Conservation (phyloP, 2,329 filamentous ascomycete species). For the Clarireedia hainanense region DNA sequence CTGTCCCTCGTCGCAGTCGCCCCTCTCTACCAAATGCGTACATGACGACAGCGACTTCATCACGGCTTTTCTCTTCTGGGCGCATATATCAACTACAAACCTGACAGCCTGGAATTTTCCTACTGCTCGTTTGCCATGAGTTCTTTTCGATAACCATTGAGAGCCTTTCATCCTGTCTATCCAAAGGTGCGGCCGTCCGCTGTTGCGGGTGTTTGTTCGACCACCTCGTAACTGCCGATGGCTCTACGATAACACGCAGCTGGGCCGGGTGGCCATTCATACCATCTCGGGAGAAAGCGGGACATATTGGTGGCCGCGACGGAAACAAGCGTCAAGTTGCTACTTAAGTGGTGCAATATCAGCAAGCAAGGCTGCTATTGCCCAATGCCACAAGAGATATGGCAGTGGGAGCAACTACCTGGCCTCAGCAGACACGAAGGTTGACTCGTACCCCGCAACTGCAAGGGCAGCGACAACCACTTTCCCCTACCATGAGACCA, state of each 20-base stretch:
- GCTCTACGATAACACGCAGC: slow-evolving; percentile 32
- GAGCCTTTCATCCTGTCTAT: slow-evolving; percentile 38
- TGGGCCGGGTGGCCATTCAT: slow-evolving; percentile 35
- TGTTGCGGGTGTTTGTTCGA: slow-evolving; percentile 36
- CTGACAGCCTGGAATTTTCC: slow-evolving; percentile 8
- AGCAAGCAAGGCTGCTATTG: not conserved
- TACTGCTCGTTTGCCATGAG: slow-evolving; percentile 30
- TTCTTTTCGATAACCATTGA: slow-evolving; percentile 21
- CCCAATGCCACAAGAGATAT: not conserved
- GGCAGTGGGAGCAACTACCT: not conserved
- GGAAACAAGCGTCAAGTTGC: slow-evolving; percentile 13
- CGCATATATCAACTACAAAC: not conserved
- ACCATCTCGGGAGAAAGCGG: slow-evolving; percentile 15
- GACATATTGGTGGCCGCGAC: slow-evolving; percentile 24
- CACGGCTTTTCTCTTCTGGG: not conserved
- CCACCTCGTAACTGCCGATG: slow-evolving; percentile 35
- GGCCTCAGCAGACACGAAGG: too few relatives aligned
- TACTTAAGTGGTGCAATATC: not conserved
- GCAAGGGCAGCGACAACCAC: too few relatives aligned
- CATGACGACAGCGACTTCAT: not conserved
- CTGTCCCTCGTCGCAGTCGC: not conserved
- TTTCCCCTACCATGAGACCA: too few relatives aligned
- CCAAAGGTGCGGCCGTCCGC: slow-evolving; percentile 32
- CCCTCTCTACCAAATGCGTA: slow-evolving; percentile 11
- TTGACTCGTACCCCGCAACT: too few relatives aligned